Evolutionary conservation across 176 grass and related monocot species (phyloP).

Genomic region (Paspalum notatum): DNA sequence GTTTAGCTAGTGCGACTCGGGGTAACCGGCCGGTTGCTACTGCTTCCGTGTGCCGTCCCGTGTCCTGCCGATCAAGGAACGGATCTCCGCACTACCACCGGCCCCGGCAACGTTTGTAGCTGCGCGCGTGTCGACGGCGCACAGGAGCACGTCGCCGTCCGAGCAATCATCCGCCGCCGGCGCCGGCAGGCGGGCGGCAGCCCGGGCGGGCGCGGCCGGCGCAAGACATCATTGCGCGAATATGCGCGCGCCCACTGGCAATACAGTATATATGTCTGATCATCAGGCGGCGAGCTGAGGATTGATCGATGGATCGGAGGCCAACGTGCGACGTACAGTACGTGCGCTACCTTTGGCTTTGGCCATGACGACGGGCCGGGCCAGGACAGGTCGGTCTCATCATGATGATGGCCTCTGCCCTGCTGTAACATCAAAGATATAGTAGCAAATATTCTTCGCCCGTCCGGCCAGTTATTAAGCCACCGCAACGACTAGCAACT

Average conservation of each 20-base stretch:
- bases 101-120: no score
- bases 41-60: not conserved
- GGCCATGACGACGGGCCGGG: no score
- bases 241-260: not conserved
- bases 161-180: conserved; percentile 38
- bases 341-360: no score
- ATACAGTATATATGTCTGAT: not conserved
- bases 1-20: conserved; percentile 44
- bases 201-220: not conserved
- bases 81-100: no score
- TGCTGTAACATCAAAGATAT: conserved; percentile 19
- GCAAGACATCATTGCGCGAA: conserved; percentile 13
- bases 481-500: not conserved
- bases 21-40: not conserved
- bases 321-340: no score
- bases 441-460: not conserved
- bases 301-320: no score
- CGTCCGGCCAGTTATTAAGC: conserved; percentile 15
- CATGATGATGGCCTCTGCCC: not conserved
- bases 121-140: no score
- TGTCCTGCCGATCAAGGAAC: not conserved
- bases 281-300: no score
- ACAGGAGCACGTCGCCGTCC: conserved; percentile 32
- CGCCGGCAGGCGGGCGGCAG: not conserved
- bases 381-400: no score